Percentiles rank a stretch among this genome's conserved stretches.
Evolutionary conservation across 345 rosid species (phyloP).

Genomic region (Draba incana): DNA sequence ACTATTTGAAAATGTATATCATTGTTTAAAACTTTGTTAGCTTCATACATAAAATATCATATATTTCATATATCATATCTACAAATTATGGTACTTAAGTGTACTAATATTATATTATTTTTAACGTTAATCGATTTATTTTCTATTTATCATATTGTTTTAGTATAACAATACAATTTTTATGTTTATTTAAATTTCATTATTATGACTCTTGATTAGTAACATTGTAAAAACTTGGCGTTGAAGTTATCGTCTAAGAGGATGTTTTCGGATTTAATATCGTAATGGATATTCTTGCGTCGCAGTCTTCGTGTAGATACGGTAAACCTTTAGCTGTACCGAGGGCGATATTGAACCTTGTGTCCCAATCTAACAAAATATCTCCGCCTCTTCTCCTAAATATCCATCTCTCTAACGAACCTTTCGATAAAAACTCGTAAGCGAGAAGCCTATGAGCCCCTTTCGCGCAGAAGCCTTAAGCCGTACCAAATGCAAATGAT

Average conservation of each 20-base stretch:
- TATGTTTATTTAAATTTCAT: too few species aligned
- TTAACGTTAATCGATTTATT: too few species aligned
- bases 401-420: constrained; percentile 92
- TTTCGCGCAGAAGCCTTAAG: constrained; percentile 90
- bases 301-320: constrained; percentile 90
- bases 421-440: constrained; percentile 82
- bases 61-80: too few species aligned
- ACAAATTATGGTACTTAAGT: too few species aligned
- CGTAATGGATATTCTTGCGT: constrained; percentile 83
- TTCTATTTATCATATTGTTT: too few species aligned
- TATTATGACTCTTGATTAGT: too few species aligned
- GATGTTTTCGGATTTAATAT: constrained; percentile 92
- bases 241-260: constrained; percentile 74
- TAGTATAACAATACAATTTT: too few species aligned
- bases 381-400: constrained; percentile 58
- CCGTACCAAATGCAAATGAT: constrained; percentile 85
- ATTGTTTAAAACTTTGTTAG: too few species aligned
- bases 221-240: constrained; percentile 61
- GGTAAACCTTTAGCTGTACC: constrained; percentile 94
- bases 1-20: too few species aligned
- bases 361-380: constrained; percentile 65
- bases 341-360: constrained; percentile 72
- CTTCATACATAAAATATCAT: too few species aligned
- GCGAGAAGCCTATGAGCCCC: constrained; percentile 84
- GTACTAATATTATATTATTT: too few species aligned